These are phyloP conservation scores for Chalciporus sp. DNA, from an alignment of 1,284 basidiomycete species.

Conservation along the genomic window DNA sequence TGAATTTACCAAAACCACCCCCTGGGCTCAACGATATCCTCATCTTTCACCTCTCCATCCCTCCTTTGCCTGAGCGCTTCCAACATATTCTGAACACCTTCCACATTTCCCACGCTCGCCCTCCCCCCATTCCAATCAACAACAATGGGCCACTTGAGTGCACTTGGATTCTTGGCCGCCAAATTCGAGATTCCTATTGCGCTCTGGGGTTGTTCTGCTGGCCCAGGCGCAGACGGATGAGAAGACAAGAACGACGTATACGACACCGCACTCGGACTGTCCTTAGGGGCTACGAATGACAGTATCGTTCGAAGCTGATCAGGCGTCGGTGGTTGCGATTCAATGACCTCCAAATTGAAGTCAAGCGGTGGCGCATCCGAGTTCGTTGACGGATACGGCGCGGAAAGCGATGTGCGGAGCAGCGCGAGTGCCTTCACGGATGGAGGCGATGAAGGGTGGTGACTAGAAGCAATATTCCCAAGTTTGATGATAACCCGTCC, in stretches of 20 bases:
- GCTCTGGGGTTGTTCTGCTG: slow-evolving; percentile 41
- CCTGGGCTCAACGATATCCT: slow-evolving; percentile 43
- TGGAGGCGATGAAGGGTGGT: slow-evolving; percentile 62
- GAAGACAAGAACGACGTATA: slow-evolving; percentile 42
- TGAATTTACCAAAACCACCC: slow-evolving; percentile 50
- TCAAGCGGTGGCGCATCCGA: slow-evolving; percentile 52
- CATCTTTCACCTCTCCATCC: slow-evolving; percentile 58
- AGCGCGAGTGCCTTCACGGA: slow-evolving; percentile 62
- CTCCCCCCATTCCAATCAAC: slow-evolving; percentile 76
- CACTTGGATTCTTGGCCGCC: slow-evolving; percentile 54
- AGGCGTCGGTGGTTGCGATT: slow-evolving; percentile 59
- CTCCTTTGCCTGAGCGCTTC: slow-evolving; percentile 62
- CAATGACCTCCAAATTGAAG: slow-evolving; percentile 73
- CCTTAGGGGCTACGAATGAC: slow-evolving; percentile 52
- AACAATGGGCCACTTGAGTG: slow-evolving; percentile 75
- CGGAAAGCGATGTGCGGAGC: slow-evolving; percentile 56
- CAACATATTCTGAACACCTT: slow-evolving; percentile 64
- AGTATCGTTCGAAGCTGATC: slow-evolving; percentile 71
- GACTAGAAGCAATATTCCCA: slow-evolving; percentile 41
- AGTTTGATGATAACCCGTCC: background rate
- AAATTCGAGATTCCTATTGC: slow-evolving; percentile 51
- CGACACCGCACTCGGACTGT: slow-evolving; percentile 23
- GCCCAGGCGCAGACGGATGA: slow-evolving; percentile 22
- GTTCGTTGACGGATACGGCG: slow-evolving; percentile 58
- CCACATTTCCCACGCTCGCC: slow-evolving; percentile 65